Conservation (phyloP, 23 red algal genomes). For the Gracilaria gracilis region DNA sequence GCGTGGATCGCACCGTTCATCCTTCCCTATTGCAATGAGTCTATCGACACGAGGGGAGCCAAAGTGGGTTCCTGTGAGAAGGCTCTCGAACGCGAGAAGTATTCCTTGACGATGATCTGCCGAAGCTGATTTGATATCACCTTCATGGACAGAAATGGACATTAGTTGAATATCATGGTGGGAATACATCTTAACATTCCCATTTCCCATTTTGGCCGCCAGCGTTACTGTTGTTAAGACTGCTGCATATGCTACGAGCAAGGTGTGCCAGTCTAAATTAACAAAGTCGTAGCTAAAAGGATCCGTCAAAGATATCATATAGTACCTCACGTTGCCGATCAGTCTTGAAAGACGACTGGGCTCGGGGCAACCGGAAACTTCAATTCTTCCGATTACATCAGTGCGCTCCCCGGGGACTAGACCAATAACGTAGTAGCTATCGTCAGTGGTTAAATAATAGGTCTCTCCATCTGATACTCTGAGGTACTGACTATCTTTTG, state of each 20-base stretch:
- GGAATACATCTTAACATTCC: neutral
- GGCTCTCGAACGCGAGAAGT: neutral
- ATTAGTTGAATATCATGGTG: neutral
- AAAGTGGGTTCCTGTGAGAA: neutral
- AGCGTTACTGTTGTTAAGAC: neutral
- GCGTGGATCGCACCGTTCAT: neutral
- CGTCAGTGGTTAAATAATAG: neutral
- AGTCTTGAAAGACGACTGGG: neutral
- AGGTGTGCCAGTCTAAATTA: neutral
- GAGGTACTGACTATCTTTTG: no score
- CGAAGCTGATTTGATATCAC: neutral
- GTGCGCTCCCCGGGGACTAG: constrained; percentile 1
- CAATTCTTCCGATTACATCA: neutral
- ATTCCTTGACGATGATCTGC: neutral
- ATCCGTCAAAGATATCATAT: neutral
- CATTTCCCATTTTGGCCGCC: neutral
- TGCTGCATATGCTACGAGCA: neutral
- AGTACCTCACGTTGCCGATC: neutral
- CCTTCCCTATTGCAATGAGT: neutral
- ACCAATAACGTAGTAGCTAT: neutral
- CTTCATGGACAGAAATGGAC: neutral
- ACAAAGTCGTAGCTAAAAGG: neutral
- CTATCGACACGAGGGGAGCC: neutral
- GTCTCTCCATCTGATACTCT: neutral
- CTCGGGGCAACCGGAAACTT: neutral